A percentile compares a stretch with the other conserved stretches of the same genome.
Conservation (phyloP, 2,329 filamentous ascomycete species). For the Colletotrichum tanaceti region DNA sequence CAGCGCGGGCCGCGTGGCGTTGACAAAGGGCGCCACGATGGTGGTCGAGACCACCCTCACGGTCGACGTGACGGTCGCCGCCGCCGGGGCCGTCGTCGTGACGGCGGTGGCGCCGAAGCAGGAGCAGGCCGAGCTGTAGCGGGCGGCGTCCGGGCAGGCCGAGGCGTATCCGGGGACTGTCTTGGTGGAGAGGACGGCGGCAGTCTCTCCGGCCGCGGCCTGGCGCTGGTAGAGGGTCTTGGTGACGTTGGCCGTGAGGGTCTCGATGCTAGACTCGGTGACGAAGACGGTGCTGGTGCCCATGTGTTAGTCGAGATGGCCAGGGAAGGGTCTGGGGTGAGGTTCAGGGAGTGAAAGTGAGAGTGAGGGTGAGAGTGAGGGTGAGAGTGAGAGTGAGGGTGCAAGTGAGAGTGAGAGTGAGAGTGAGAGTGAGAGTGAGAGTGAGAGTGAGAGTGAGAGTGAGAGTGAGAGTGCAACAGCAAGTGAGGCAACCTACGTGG, state of each 20-base stretch:
- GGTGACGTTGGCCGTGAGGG: slow-evolving; percentile 24
- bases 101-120: slow-evolving; percentile 44
- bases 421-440: too few species aligned
- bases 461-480: too few species aligned
- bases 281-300: slow-evolving; percentile 27
- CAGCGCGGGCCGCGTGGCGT: slow-evolving; percentile 17
- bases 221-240: slow-evolving; percentile 42
- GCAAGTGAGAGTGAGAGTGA: too few species aligned
- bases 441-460: too few species aligned
- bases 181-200: slow-evolving; percentile 60
- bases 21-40: slow-evolving; percentile 24
- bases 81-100: slow-evolving; percentile 51
- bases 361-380: too few species aligned
- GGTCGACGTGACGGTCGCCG: slow-evolving; percentile 54
- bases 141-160: slow-evolving; percentile 40
- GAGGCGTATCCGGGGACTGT: slow-evolving; percentile 58
- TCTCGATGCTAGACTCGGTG: slow-evolving; percentile 28
- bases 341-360: too few species aligned
- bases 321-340: too few species aligned
- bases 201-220: slow-evolving; percentile 48
- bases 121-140: slow-evolving; percentile 46
- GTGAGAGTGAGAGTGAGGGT: too few species aligned
- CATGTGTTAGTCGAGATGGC: neutral
- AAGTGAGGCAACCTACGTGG: slow-evolving; percentile 49
- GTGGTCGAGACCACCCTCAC: slow-evolving; percentile 48